Evolutionary conservation across 2,329 filamentous ascomycete species (phyloP).

Genomic region (Aspergillus sp.): DNA sequence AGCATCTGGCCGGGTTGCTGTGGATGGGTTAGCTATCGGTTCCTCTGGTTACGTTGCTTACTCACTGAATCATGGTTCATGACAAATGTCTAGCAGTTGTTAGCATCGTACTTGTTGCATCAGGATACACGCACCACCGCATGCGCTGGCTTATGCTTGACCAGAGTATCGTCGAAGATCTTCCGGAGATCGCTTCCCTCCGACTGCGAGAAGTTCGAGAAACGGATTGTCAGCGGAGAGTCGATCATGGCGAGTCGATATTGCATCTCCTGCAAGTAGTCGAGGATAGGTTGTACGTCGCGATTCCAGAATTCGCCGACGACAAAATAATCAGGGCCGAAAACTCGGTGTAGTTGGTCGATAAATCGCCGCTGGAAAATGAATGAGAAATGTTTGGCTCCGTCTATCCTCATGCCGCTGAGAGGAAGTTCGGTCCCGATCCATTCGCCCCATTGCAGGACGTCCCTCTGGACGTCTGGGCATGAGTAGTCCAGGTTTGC

Average conservation of each 20-base stretch:
- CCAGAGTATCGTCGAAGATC: conserved; percentile 54
- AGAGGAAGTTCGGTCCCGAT: conserved; percentile 52
- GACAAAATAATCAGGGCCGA: conserved; percentile 50
- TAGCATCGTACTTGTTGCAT: not conserved
- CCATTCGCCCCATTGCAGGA: conserved; percentile 61
- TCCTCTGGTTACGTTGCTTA: not conserved
- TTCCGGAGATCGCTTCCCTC: conserved; percentile 52
- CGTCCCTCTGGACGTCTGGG: conserved; percentile 54
- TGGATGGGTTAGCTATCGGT: not conserved
- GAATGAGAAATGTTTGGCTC: conserved; percentile 61
- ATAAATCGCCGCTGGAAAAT: conserved; percentile 60
- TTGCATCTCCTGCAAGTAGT: conserved; percentile 51
- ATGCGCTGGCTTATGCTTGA: conserved; percentile 40
- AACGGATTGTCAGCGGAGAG: conserved; percentile 59
- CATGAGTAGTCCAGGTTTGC: conserved; percentile 59
- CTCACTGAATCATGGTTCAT: conserved; percentile 19
- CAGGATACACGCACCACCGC: conserved; percentile 8
- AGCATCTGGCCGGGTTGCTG: conserved; percentile 54
- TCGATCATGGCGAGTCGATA: conserved; percentile 57
- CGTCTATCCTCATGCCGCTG: conserved; percentile 60
- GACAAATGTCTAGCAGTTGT: conserved; percentile 14
- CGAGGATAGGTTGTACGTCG: conserved; percentile 45
- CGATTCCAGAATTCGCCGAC: conserved; percentile 63
- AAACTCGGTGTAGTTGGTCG: conserved; percentile 42
- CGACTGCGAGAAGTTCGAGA: conserved; percentile 50